Evolutionary conservation across 2,329 filamentous ascomycete species (phyloP).

Genomic region (Gnomoniopsis smithogilvyi): DNA sequence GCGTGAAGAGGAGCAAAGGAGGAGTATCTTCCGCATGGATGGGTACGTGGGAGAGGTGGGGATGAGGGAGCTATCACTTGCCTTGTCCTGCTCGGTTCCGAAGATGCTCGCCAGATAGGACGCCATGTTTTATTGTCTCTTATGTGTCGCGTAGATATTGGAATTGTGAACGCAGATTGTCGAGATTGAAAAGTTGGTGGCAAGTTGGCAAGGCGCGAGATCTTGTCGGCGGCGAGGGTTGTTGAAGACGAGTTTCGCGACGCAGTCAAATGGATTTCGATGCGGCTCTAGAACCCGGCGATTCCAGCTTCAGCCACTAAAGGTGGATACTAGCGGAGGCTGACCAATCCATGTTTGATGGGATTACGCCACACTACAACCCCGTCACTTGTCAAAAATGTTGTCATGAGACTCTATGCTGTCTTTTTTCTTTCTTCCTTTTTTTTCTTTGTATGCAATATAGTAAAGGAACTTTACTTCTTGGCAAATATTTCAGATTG

Average conservation of each 20-base stretch:
- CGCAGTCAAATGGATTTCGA: background rate
- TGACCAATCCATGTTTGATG: background rate
- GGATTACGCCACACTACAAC: background rate
- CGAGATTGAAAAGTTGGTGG: background rate
- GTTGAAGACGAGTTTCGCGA: background rate
- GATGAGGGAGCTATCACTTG: constrained; percentile 11
- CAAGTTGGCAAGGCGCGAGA: background rate
- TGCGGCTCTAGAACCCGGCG: background rate
- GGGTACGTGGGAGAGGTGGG: constrained; percentile 17
- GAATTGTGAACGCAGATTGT: background rate
- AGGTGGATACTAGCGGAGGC: background rate
- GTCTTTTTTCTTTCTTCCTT: no score
- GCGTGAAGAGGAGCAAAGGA: background rate
- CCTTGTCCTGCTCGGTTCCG: constrained; percentile 97
- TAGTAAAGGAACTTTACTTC: no score
- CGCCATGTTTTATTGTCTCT: constrained; percentile 65
- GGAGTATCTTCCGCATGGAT: background rate
- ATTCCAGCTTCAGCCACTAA: background rate
- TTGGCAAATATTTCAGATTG: no score
- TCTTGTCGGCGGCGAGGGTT: constrained; percentile 17
- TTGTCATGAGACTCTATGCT: background rate
- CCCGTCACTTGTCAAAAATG: background rate
- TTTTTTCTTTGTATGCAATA: no score
- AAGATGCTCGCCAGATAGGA: constrained; percentile 99
- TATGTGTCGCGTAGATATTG: background rate